Base-by-base conservation (phyloP, 2,329 filamentous ascomycete genomes). In the Fusarium marasasianum region DNA sequence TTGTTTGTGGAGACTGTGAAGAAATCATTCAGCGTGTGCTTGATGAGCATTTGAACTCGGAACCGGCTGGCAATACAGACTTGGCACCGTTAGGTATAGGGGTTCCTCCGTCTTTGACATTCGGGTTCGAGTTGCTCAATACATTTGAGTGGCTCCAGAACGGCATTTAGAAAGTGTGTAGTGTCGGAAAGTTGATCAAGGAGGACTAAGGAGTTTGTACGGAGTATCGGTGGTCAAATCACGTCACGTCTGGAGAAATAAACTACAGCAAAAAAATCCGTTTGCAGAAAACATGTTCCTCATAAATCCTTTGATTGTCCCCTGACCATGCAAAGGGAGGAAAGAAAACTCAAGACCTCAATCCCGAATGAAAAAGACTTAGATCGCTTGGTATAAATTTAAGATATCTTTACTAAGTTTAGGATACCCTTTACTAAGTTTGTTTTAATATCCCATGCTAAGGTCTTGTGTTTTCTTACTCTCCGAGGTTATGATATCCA, bases 1-100 rank as follows among this genome's bases (percentile, higher is more conserved):
- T 84, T 33, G 77, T 88, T 8, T 88, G 86, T 73, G 76, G 72
- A 38, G 80, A 84, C n/a, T 86, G 84, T 71, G 83, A 85, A 66
- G 77, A 79, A 6, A 81, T 87, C 29, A 87, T 89, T 58, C 83
- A 86, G 65, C 84, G 82, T 29, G 87, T 88, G 12, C 79, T 88
- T 29, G 86, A 88, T 59, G 83, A 87, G 62, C 82, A 85, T 11
- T 78, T 88, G 13, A 87, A 88, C 71, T 78, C 80, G 7, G 73
- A 79, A 17, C 63, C 77, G 5, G 53, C 68, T 24, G 63, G 47
- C 31, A 61, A 56, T n/a, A 58, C 53, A 9, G 75, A 72, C 12
- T 61, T 79, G 7, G 72, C 73, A 8, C 58, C 60, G 8, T 72
- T 81, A 26, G 79, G 82, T 43, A 83, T 82, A 77, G 81, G 83